Evolutionary conservation across 495 filamentous ascomycete genomes (phyloP), one percentile per base, ranked within the genome.

Genomic region (Neurospora pannonica): DNA sequence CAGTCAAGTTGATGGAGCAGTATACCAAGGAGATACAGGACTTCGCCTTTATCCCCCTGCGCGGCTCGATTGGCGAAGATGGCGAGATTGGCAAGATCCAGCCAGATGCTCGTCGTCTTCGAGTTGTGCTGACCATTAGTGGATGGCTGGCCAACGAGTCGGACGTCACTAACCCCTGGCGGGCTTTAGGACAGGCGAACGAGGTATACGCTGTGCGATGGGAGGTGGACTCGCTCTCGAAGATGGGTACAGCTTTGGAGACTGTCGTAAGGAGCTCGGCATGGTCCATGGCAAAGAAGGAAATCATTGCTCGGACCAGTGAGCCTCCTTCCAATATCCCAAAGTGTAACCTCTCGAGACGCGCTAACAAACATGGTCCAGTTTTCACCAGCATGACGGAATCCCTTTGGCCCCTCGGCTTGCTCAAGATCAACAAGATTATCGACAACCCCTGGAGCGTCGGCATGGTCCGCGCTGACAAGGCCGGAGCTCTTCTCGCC

Each of bases 371-470:
- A 43, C 39, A 89, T 4, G 71, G 70, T 34, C 71, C 79, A 85
- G 88, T 97, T 37, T 94, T 97, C 76, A 88, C 90, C 1, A 87
- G 90, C 8, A 79, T 98, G 21, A 86, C 87, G 74, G 88, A 89
- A 9, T 90, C 90, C 0, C 82, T 93, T 31, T 94, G 96, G 89
- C 96, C 96, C 0, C 76, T 93, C 9, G 87, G 88, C 42, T 83
- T 99, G 6, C 79, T 97, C 72, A 94, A 97, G 80, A 86, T 95
- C 69, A 90, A 92, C 72, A 88, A 91, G 39, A 84, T 97, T 34
- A 88, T 97, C 38, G 96, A 98, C 77, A 97, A 97, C 81, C 93
- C 93, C 0, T 99, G 97, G 87, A 92, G 87, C 72, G 87, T 96
- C 39, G 93, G 91, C 11, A 95, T 93, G 80, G 85, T 90, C 38